Percentiles rank a stretch among this genome's conserved stretches.
Evolutionary conservation across 768 basidiomycete genomes (phyloP).

Genomic region (Collybia sordida): DNA sequence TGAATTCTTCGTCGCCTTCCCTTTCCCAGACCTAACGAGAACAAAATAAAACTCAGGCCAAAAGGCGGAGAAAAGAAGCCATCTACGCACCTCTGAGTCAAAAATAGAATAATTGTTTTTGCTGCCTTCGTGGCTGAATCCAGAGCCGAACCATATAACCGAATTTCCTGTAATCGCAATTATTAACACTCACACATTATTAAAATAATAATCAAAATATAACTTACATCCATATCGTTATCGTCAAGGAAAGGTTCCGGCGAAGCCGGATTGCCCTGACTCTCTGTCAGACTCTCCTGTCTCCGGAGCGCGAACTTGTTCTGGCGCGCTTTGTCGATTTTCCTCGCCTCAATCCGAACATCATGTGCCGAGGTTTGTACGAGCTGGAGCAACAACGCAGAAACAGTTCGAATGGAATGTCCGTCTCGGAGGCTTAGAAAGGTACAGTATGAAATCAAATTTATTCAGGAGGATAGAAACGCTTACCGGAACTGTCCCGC

Average conservation of each 20-base stretch:
- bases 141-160: slow-evolving; percentile 66
- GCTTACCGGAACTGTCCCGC: slow-evolving; percentile 85
- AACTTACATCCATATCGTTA: slow-evolving; percentile 58
- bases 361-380: slow-evolving; percentile 94
- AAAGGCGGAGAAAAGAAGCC: background rate
- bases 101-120: slow-evolving; percentile 76
- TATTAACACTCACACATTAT: background rate
- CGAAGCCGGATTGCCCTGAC: slow-evolving; percentile 23
- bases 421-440: slow-evolving; percentile 81
- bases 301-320: slow-evolving; percentile 59
- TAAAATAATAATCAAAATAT: slow-evolving; percentile 1
- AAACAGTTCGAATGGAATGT: slow-evolving; percentile 88
- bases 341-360: slow-evolving; percentile 67
- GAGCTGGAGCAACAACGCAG: slow-evolving; percentile 91
- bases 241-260: slow-evolving; percentile 63
- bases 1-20: slow-evolving; percentile 84
- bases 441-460: slow-evolving; percentile 1
- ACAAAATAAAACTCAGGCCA: background rate
- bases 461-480: background rate
- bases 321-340: slow-evolving; percentile 61
- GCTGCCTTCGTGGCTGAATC: slow-evolving; percentile 86
- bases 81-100: slow-evolving; percentile 56
- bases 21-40: slow-evolving; percentile 70
- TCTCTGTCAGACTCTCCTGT: slow-evolving; percentile 61
- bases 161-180: slow-evolving; percentile 56